Percentiles rank a stretch among this genome's conserved stretches.
Conservation (phyloP, 2,329 filamentous ascomycete species). For the Aspergillus fischeri region DNA sequence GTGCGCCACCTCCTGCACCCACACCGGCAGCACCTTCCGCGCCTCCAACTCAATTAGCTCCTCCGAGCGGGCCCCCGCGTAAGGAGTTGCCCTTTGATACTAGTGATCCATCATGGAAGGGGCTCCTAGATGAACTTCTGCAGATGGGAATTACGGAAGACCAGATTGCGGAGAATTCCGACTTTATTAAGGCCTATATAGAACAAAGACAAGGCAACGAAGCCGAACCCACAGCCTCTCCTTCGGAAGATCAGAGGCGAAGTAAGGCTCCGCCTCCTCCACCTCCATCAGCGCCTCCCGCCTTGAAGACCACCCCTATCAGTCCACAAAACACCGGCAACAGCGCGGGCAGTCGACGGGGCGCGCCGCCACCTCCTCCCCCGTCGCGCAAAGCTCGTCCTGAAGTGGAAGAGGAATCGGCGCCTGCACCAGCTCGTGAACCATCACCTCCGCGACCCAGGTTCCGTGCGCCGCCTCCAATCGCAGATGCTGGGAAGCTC, state of each 20-base stretch:
- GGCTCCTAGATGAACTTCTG: constrained; percentile 57
- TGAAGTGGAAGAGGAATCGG: constrained; percentile 54
- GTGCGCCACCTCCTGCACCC: constrained; percentile 21
- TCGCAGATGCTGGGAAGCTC: constrained; percentile 86
- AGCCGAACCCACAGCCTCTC: constrained; percentile 35
- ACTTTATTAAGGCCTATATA: constrained; percentile 65
- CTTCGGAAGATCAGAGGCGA: constrained; percentile 45
- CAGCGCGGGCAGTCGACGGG: constrained; percentile 49
- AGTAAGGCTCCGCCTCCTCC: constrained; percentile 58
- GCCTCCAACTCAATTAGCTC: constrained; percentile 27
- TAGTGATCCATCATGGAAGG: constrained; percentile 59
- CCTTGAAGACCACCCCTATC: constrained; percentile 42
- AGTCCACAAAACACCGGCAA: constrained; percentile 61
- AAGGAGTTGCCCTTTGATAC: constrained; percentile 53
- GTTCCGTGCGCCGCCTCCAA: constrained; percentile 81
- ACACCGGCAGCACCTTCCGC: constrained; percentile 20
- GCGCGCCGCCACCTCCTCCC: constrained; percentile 58
- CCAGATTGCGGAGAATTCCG: constrained; percentile 62
- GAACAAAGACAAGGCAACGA: constrained; percentile 58
- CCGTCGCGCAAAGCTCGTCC: constrained; percentile 44
- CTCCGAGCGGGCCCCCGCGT: constrained; percentile 27
- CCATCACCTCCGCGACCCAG: constrained; percentile 66
- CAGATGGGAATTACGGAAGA: constrained; percentile 66
- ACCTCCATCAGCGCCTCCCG: constrained; percentile 50
- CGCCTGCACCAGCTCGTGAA: constrained; percentile 61